Conservation (phyloP, 176 grass and related monocot species). For the Oryza rufipogon region DNA sequence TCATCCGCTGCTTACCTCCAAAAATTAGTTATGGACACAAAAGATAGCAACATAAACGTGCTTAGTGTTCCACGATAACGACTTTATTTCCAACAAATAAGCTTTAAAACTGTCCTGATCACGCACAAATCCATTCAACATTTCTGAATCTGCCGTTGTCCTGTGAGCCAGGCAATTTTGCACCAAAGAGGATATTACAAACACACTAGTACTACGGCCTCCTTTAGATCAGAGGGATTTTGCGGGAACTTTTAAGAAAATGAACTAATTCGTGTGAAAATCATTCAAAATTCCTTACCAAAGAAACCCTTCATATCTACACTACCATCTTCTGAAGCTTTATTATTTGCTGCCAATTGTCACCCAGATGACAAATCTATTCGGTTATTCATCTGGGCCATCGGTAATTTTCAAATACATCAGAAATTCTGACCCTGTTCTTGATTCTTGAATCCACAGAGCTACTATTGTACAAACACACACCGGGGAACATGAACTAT, state of each 20-base stretch:
- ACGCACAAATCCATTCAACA: background rate
- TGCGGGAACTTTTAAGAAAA: background rate
- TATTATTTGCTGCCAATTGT: background rate
- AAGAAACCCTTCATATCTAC: background rate
- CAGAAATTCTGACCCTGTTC: background rate
- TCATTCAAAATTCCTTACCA: background rate
- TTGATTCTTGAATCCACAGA: background rate
- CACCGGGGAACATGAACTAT: background rate
- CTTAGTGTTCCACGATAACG: background rate
- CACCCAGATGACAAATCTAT: background rate
- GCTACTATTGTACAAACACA: background rate
- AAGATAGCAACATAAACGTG: background rate
- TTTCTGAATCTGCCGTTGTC: constrained; percentile 6
- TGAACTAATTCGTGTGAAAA: background rate
- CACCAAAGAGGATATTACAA: background rate
- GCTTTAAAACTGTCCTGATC: constrained; percentile 5
- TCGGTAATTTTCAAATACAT: background rate
- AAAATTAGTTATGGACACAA: background rate
- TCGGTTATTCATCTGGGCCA: background rate
- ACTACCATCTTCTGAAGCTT: constrained; percentile 16
- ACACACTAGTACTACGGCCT: background rate
- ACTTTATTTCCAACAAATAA: background rate
- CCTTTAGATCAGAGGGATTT: background rate
- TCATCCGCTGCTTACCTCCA: constrained; percentile 11
- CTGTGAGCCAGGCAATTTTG: background rate